Evolutionary conservation across 192 early-diverging fungal species (phyloP), one percentile per base, ranked within the genome.

Genomic region (Dissophora globulifera): DNA sequence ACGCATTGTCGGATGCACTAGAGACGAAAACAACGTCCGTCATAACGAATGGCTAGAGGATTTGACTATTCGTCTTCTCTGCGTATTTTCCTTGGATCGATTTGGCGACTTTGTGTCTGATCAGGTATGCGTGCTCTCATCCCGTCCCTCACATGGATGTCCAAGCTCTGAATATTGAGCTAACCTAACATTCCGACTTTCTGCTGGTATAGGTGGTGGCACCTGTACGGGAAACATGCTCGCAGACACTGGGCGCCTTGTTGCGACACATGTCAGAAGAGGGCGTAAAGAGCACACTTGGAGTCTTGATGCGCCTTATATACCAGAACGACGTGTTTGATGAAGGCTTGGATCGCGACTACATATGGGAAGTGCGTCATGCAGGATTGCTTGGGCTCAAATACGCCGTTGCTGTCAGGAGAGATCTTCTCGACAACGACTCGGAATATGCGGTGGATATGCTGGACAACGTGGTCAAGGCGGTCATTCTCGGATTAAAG

Each of bases 81-180:
- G 95, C 65, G 95, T 99, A 15, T 92, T 99, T 62, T 90, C 93
- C 6, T 80, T 98, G 58, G 98, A 99, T 78, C 86, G 96, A 19
- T 99, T 99, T 75, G 93, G 92, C 7, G 98, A 99, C 82, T 99
- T 96, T 80, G 93, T 95, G 20, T 91, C 93, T 7, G 96, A 98
- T 79, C 93, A 95, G 66, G 81, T 82, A 74, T 10, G n/a, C 4
- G 13, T 9, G 20, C 10, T 0, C 30, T 25, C 15, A 17, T 41
- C 38, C 11, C 42, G 1, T n/a, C 7, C 7, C 27, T 49, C n/a
- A 26, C 49, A 22, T 55, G n/a, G 1, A 7, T 40, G 38, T 13
- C 13, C 38, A 40, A 40, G 7, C 7, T 40, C 8, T 7, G 13
- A 13, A 40, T 7, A 45, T 45, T 38, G 46, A 26, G 12, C 43